Percentiles rank a stretch among this genome's conserved stretches.
phyloP scores from a whole-genome alignment of 768 basidiomycete species.

The Clitopilus hobsonii region DNA sequence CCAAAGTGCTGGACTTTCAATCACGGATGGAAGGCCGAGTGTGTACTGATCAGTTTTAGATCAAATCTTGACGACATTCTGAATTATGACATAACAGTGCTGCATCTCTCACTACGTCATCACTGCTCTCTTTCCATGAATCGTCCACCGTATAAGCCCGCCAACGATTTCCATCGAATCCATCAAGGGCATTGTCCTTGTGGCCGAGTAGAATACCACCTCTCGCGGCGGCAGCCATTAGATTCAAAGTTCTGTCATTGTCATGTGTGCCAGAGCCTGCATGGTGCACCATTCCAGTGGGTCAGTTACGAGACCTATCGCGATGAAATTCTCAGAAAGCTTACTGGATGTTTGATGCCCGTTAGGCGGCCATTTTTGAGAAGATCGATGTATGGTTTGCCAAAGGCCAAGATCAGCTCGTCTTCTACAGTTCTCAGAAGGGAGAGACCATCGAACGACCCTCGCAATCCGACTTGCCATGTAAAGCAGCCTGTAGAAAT shows the following conservation, averaged over 20 bases:
- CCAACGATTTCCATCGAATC: not conserved
- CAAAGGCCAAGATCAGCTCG: conserved; percentile 4
- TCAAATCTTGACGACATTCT: no score
- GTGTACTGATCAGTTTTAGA: no score
- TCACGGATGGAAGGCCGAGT: no score
- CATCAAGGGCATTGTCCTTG: not conserved
- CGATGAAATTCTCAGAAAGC: no score
- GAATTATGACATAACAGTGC: no score
- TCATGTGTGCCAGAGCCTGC: conserved; percentile 6
- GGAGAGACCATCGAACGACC: not conserved
- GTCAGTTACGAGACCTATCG: not conserved
- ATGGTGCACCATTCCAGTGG: conserved; percentile 12
- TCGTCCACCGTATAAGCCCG: not conserved
- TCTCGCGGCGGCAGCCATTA: conserved; percentile 5
- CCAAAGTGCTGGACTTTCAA: no score
- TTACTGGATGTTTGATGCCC: no score
- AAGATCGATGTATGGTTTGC: conserved; percentile 7
- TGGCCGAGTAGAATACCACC: not conserved
- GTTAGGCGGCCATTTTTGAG: conserved; percentile 9
- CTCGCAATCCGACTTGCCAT: not conserved
- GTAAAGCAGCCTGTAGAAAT: conserved; percentile 8
- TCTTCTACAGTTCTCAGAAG: conserved; percentile 4
- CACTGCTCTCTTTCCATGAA: no score
- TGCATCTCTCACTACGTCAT: no score
- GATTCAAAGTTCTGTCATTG: conserved; percentile 11